Base-by-base conservation (phyloP, 1,284 basidiomycete species). In the Ceratobasidium sp. region DNA sequence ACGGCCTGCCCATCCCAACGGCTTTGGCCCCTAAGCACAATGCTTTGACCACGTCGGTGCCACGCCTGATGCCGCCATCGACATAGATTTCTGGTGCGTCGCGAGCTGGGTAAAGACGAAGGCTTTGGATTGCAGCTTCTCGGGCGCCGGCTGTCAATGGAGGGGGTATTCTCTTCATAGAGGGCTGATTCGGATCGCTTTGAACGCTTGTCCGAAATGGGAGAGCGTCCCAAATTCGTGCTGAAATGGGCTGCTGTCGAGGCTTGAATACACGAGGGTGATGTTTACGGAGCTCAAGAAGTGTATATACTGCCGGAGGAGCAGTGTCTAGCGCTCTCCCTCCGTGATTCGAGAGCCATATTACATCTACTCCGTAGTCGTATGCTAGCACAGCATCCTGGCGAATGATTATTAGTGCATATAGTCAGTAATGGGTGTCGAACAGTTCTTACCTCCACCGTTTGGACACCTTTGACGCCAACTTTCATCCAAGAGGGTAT, bases 1-100 rank as follows among this genome's bases (percentile, higher is more conserved):
- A 82, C 4, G 83, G 82, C 61, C 83, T 71, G 18, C 83, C 83
- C 59, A 83, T 77, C 2, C 76, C 76, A 6, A 83, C 83, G 3
- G 80, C 84, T 21, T 80, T 81, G 1, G 83, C 84, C 18, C 84
- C 84, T 39, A 85, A 78, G 64, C 83, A 83, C 14, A 84, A 74
- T 10, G 83, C 83, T 73, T 83, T 84, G 72, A 84, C 77, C 32
- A 84, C 80, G 74, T 84, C 83, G 12, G 81, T 81, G 0, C 83
- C 83, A 73, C 83, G 75, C 36, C 83, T 72, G n/a, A 83, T 78
- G 1, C 84, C 84, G 30, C 84, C 83, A 72, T 84, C 83, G 43
- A 84, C 71, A 72, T 81, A 71, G 5, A 77, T 75, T 58, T 80
- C 78, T 9, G 67, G 67, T 30, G 67, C 67, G 26, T 57, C 67